phyloP scores from a whole-genome alignment of 2,329 filamentous ascomycete genomes.

The Lecanicillium sp. region DNA sequence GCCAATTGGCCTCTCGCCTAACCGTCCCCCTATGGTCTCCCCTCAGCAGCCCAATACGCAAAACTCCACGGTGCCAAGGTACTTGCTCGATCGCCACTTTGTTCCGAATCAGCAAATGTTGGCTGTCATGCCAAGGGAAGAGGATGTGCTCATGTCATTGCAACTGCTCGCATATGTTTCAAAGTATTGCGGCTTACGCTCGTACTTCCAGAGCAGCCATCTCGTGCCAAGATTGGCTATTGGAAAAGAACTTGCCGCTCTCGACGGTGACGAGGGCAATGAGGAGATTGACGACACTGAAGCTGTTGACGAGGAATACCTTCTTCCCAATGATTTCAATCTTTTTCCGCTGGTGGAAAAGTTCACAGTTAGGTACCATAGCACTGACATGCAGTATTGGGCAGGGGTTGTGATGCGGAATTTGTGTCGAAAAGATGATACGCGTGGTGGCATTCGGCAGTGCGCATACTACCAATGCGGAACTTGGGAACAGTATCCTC shows the following conservation, averaged over 20 bases:
- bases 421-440: constrained; percentile 95
- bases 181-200: constrained; percentile 93
- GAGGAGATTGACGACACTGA: constrained; percentile 41
- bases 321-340: constrained; percentile 91
- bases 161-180: constrained; percentile 96
- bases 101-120: constrained; percentile 66
- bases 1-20: constrained; percentile 64
- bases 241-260: constrained; percentile 69
- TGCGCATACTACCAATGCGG: constrained; percentile 98
- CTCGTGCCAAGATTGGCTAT: constrained; percentile 88
- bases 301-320: constrained; percentile 75
- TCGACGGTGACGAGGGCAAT: constrained; percentile 59
- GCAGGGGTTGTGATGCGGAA: constrained; percentile 98
- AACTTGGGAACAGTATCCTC: constrained; percentile 94
- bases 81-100: constrained; percentile 66
- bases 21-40: constrained; percentile 60
- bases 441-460: constrained; percentile 85
- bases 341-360: constrained; percentile 98
- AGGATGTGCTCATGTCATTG: constrained; percentile 96
- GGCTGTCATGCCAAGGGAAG: constrained; percentile 89
- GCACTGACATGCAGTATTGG: constrained; percentile 99
- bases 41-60: constrained; percentile 68
- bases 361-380: constrained; percentile 92
- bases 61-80: constrained; percentile 66
- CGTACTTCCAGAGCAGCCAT: constrained; percentile 93